A percentile compares a stretch with the other conserved stretches of the same genome.
Conservation (phyloP, 352 stramenopile species). For the Globisporangium nunn region DNA sequence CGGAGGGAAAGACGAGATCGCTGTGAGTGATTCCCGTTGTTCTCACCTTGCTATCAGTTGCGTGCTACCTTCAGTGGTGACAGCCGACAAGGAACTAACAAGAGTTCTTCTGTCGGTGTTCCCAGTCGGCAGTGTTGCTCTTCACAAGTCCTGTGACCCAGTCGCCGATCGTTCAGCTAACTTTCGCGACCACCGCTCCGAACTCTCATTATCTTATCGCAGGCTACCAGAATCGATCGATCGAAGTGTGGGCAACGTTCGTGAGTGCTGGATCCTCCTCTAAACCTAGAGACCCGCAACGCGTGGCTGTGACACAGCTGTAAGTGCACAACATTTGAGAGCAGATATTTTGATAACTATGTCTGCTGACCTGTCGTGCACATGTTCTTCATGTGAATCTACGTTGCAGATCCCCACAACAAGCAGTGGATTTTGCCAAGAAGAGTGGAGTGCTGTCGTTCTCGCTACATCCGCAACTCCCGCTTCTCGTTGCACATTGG, state of each 20-base stretch:
- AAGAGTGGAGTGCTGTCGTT: conserved; percentile 39
- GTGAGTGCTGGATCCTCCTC: neutral
- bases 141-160: conserved; percentile 25
- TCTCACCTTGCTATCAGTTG: neutral
- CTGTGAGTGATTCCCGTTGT: conserved; percentile 4
- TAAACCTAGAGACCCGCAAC: conserved; percentile 19
- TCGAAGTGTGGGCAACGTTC: conserved; percentile 45
- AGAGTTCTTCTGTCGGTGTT: neutral
- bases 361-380: neutral
- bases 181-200: conserved; percentile 19
- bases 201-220: conserved; percentile 29
- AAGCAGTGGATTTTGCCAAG: conserved; percentile 43
- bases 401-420: conserved; percentile 32
- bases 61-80: neutral
- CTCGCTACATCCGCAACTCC: conserved; percentile 29
- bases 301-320: conserved; percentile 25
- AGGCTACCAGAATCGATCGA: conserved; percentile 44
- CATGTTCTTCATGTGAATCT: too few relatives aligned
- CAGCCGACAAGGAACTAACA: neutral
- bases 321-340: conserved; percentile 4
- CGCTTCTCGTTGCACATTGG: conserved; percentile 45
- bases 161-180: conserved; percentile 38
- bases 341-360: neutral
- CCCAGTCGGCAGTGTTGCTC: conserved; percentile 19
- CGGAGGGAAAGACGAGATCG: conserved; percentile 25